phyloP scores from a whole-genome alignment of 2,329 filamentous ascomycete species.

The Torrubiella hemipterigena region DNA sequence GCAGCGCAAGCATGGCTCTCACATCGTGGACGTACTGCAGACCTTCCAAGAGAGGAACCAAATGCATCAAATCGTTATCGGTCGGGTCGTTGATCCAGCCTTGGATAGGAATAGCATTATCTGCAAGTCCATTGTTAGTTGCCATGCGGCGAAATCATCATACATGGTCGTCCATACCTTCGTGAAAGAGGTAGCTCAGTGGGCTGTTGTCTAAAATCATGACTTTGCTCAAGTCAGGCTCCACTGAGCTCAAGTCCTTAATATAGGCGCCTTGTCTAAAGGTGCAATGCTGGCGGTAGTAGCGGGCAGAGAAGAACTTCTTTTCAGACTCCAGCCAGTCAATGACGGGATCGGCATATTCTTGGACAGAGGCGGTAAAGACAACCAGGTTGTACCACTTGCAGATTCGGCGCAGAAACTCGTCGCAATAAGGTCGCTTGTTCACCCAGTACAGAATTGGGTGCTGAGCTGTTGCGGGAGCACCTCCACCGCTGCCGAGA shows the following conservation, averaged over 20 bases:
- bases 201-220: conserved; percentile 99
- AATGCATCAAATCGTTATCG: conserved; percentile 85
- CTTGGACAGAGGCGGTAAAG: conserved; percentile 94
- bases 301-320: conserved; percentile 88
- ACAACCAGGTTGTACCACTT: conserved; percentile 98
- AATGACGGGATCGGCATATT: conserved; percentile 97
- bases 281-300: conserved; percentile 96
- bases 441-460: conserved; percentile 98
- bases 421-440: conserved; percentile 92
- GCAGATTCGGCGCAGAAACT: conserved; percentile 81
- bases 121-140: too few species aligned
- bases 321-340: conserved; percentile 96
- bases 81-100: conserved; percentile 99
- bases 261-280: conserved; percentile 93
- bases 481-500: conserved; percentile 50
- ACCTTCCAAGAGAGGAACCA: conserved; percentile 85
- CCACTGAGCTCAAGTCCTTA: conserved; percentile 91
- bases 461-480: conserved; percentile 54
- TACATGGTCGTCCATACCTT: conserved; percentile 49
- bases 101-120: conserved; percentile 98
- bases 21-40: conserved; percentile 96
- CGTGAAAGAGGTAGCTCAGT: conserved; percentile 95
- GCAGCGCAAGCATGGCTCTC: conserved; percentile 73
- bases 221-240: conserved; percentile 93
- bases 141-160: background rate